Evolutionary conservation across 75 land plant species (phyloP).

Genomic region (Sequoiadendron giganteum): DNA sequence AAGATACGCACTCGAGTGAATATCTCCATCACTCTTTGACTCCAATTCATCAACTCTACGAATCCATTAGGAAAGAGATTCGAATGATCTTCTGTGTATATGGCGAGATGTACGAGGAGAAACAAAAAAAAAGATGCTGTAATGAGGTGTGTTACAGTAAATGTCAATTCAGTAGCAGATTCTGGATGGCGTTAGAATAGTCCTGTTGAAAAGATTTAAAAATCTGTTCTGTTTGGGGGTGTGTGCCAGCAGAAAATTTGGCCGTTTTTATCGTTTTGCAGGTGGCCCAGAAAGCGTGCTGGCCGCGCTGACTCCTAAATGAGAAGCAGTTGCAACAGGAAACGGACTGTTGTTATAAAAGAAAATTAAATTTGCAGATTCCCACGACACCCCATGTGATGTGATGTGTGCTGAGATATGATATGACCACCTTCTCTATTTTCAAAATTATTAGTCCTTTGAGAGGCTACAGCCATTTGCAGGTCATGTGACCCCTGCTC

Average conservation of each 20-base stretch:
- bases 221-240: not conserved
- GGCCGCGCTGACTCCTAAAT: not conserved
- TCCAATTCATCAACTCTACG: too few species aligned
- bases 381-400: conserved; percentile 8
- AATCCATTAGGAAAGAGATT: too few species aligned
- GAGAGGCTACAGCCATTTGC: not conserved
- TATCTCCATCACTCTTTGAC: too few species aligned
- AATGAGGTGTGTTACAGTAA: too few species aligned
- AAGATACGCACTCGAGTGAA: too few species aligned
- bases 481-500: not conserved
- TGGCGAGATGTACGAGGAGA: too few species aligned
- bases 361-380: not conserved
- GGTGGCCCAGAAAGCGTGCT: not conserved
- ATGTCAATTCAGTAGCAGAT: too few species aligned
- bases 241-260: not conserved
- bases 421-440: not conserved
- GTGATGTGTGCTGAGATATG: not conserved
- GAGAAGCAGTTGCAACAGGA: not conserved
- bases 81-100: too few species aligned
- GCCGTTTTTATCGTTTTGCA: not conserved
- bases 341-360: not conserved
- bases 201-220: too few species aligned
- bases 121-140: too few species aligned
- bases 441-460: not conserved
- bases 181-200: too few species aligned